A percentile compares a stretch with the other conserved stretches of the same genome.
Conservation (phyloP, 768 basidiomycete genomes). For the Leucocoprinus leucothites region DNA sequence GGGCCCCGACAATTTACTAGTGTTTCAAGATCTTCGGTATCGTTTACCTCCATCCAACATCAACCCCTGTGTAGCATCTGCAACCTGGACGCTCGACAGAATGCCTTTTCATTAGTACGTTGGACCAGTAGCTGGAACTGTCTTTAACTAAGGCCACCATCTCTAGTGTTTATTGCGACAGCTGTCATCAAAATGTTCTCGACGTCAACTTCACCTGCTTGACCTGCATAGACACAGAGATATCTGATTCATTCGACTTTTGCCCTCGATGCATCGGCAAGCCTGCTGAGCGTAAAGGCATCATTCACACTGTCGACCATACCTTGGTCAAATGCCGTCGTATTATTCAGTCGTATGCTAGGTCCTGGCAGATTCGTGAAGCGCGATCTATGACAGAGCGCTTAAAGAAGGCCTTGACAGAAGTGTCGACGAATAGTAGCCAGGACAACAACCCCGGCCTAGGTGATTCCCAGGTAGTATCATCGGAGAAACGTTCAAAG, state of each 20-base stretch:
- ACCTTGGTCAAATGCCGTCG: slow-evolving; percentile 6
- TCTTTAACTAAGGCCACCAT: background rate
- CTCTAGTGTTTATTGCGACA: slow-evolving; percentile 30
- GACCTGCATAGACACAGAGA: slow-evolving; percentile 30
- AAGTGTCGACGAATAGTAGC: background rate
- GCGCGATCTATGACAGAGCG: background rate
- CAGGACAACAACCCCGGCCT: background rate
- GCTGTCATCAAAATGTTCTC: slow-evolving; percentile 28
- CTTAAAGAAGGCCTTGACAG: slow-evolving; percentile 3
- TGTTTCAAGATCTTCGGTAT: slow-evolving; percentile 27
- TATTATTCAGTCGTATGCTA: background rate
- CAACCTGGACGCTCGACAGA: slow-evolving; percentile 32
- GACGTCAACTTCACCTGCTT: slow-evolving; percentile 29
- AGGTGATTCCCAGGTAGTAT: background rate
- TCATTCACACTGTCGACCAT: slow-evolving; percentile 8
- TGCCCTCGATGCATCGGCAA: slow-evolving; percentile 7
- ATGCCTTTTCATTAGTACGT: slow-evolving; percentile 34
- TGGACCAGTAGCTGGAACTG: background rate
- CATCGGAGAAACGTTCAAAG: background rate
- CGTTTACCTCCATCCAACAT: slow-evolving; percentile 31
- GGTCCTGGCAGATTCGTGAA: slow-evolving; percentile 2
- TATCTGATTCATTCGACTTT: slow-evolving; percentile 18
- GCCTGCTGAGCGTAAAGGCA: background rate
- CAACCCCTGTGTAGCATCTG: slow-evolving; percentile 30
- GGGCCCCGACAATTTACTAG: slow-evolving; percentile 22